Percentiles rank a stretch among this genome's conserved stretches.
Conservation (phyloP, 1,284 basidiomycete genomes). For the Boletus sp. region DNA sequence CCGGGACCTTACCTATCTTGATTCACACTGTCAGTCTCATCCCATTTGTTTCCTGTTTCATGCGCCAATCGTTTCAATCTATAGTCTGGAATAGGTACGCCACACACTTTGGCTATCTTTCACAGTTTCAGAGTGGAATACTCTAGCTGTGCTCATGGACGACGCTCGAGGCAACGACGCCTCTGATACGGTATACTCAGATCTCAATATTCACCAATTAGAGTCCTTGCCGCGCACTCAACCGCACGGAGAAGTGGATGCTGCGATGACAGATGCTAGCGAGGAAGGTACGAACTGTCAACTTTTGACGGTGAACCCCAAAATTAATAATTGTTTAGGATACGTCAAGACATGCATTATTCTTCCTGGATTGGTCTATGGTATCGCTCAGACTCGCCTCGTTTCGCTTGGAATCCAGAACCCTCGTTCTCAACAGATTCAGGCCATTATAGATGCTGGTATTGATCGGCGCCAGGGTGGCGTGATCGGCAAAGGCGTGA, state of each 20-base stretch:
- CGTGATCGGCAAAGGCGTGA: slow-evolving; percentile 33
- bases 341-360: slow-evolving; percentile 33
- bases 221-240: slow-evolving; percentile 34
- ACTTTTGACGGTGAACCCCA: neutral
- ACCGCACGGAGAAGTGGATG: slow-evolving; percentile 34
- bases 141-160: slow-evolving; percentile 29
- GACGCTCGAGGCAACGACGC: slow-evolving; percentile 32
- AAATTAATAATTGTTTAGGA: slow-evolving; percentile 14
- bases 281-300: slow-evolving; percentile 26
- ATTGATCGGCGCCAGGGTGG: slow-evolving; percentile 31
- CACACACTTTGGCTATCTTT: neutral
- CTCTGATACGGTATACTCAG: slow-evolving; percentile 35
- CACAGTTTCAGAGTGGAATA: neutral
- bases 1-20: slow-evolving; percentile 20
- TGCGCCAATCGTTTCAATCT: neutral
- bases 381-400: slow-evolving; percentile 27
- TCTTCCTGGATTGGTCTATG: slow-evolving; percentile 34
- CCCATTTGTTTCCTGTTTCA: neutral
- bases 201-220: slow-evolving; percentile 34
- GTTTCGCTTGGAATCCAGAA: slow-evolving; percentile 31
- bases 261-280: slow-evolving; percentile 30
- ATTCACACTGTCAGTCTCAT: slow-evolving; percentile 32
- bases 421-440: slow-evolving; percentile 27
- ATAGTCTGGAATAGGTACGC: slow-evolving; percentile 37
- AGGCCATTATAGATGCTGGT: slow-evolving; percentile 24